Conservation (phyloP, 805 yeast species). For the Vanderwaltozyma verrucispora region DNA sequence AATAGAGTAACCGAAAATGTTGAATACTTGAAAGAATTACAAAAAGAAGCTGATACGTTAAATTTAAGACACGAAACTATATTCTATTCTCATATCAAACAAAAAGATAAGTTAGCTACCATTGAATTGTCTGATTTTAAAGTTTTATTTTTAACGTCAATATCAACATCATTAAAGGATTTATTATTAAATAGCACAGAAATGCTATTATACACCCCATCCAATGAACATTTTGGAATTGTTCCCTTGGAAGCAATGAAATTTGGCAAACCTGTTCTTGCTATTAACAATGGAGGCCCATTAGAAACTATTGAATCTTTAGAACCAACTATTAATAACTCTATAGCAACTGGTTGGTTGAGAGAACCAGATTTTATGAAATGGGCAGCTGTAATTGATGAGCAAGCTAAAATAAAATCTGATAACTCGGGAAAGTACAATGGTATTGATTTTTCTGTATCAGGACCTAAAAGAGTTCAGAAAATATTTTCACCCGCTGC, state of each 20-base stretch:
- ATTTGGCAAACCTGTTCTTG: slow-evolving; percentile 71
- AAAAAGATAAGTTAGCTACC: slow-evolving; percentile 10
- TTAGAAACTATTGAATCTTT: slow-evolving; percentile 50
- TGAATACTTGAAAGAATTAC: slow-evolving; percentile 53
- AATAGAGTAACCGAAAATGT: slow-evolving; percentile 64
- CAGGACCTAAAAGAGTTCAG: slow-evolving; percentile 26
- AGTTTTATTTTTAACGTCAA: slow-evolving; percentile 72
- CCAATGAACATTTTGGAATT: slow-evolving; percentile 91
- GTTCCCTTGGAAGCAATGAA: slow-evolving; percentile 96
- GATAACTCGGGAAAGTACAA: slow-evolving; percentile 4
- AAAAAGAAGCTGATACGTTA: slow-evolving; percentile 35
- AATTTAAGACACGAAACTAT: slow-evolving; percentile 38
- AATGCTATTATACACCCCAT: slow-evolving; percentile 76
- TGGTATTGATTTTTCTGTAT: slow-evolving; percentile 12
- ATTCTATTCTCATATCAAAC: slow-evolving; percentile 19
- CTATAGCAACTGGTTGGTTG: slow-evolving; percentile 54
- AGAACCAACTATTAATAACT: slow-evolving; percentile 18
- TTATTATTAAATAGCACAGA: slow-evolving; percentile 47
- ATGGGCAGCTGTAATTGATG: slow-evolving; percentile 46
- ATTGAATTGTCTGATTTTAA: slow-evolving; percentile 31
- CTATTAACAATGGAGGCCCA: slow-evolving; percentile 89
- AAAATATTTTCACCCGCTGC: slow-evolving; percentile 30
- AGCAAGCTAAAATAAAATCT: slow-evolving; percentile 27
- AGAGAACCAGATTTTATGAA: slow-evolving; percentile 35
- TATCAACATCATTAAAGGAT: slow-evolving; percentile 55